Evolutionary conservation across 768 basidiomycete genomes (phyloP), one percentile per base, ranked within the genome.

Genomic region (Termitomyces bulborhizus): DNA sequence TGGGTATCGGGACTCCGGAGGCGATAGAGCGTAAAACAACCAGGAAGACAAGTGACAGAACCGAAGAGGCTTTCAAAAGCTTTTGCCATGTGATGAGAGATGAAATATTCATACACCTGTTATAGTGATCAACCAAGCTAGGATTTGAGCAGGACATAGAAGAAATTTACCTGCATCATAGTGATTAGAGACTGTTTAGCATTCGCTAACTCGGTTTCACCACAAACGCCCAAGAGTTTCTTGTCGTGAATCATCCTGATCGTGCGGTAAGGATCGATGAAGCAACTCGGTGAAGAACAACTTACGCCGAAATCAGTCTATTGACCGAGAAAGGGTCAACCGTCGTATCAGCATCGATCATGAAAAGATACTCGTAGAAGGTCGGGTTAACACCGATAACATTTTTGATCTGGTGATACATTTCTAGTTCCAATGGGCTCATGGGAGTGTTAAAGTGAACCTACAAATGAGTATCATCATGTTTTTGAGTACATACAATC

Each of bases 371-470:
- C 71, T 98, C 97, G 71, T 98, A 99, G 74, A 98, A 98, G 0
- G 93, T 87, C 2, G 96, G 97, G 71, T 99, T 97, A 65, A 99
- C 93, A 70, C 97, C 97, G 63, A 99, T 98, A 52, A 98, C 94
- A 65, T 99, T 99, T 81, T 98, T 93, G 79, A 98, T 94, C 71
- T 99, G 97, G 68, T 98, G 97, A 67, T 94, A 98, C 76, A 99
- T 96, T 75, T 99, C 97, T 51, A 99, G 73, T 72, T 99, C 97
- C 58, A 96, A 72, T 0, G 97, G 97, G 65, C 89, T 92, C 97
- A 99, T 98, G 0, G 94, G 87, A 21, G 92, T 71, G 68, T 95
- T 92, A 71, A 96, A 98, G 71, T 98, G 97, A 44, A 98, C 97
- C 92, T 93, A 57, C 6, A 27, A n/a, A 39, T 39, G 3, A 40